A percentile compares a stretch with the other conserved stretches of the same genome.
Evolutionary conservation across 1,284 basidiomycete species (phyloP).

Genomic region (Rhodotorula sp.): DNA sequence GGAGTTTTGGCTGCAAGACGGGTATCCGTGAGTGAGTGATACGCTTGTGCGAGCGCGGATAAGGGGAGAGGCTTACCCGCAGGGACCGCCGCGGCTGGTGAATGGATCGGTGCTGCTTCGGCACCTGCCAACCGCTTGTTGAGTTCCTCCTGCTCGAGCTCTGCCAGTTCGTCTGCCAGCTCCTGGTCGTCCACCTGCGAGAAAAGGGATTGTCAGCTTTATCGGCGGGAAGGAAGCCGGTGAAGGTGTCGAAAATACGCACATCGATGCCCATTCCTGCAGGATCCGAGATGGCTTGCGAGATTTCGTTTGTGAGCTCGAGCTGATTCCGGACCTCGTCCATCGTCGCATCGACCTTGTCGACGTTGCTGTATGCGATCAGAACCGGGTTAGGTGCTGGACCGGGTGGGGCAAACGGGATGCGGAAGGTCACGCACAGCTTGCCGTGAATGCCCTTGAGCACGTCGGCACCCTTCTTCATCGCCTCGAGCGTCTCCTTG

Average conservation of each 20-base stretch:
- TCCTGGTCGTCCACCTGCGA: slow-evolving; percentile 63
- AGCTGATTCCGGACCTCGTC: slow-evolving; percentile 85
- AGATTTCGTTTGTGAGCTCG: slow-evolving; percentile 92
- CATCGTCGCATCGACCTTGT: slow-evolving; percentile 92
- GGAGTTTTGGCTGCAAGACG: slow-evolving; percentile 47
- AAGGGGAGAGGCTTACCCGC: slow-evolving; percentile 6
- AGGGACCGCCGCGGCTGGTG: slow-evolving; percentile 55
- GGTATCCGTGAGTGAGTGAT: not conserved
- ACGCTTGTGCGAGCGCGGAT: accelerated
- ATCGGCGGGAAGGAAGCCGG: slow-evolving; percentile 11
- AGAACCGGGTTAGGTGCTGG: not conserved
- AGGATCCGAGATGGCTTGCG: slow-evolving; percentile 86
- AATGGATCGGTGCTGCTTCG: slow-evolving; percentile 84
- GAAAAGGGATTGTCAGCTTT: not conserved
- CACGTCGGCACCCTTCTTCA: slow-evolving; percentile 93
- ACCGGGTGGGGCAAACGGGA: accelerated
- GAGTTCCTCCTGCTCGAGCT: slow-evolving; percentile 87
- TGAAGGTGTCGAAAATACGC: slow-evolving; percentile 1
- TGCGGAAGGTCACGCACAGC: slow-evolving; percentile 61
- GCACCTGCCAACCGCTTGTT: slow-evolving; percentile 84
- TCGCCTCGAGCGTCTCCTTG: slow-evolving; percentile 94
- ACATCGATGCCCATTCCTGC: slow-evolving; percentile 62
- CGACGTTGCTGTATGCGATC: slow-evolving; percentile 64
- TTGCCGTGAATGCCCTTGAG: slow-evolving; percentile 88
- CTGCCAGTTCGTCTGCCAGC: slow-evolving; percentile 77